Evolutionary conservation across 495 filamentous ascomycete genomes (phyloP).

Genomic region (Bryoglossum gracile): DNA sequence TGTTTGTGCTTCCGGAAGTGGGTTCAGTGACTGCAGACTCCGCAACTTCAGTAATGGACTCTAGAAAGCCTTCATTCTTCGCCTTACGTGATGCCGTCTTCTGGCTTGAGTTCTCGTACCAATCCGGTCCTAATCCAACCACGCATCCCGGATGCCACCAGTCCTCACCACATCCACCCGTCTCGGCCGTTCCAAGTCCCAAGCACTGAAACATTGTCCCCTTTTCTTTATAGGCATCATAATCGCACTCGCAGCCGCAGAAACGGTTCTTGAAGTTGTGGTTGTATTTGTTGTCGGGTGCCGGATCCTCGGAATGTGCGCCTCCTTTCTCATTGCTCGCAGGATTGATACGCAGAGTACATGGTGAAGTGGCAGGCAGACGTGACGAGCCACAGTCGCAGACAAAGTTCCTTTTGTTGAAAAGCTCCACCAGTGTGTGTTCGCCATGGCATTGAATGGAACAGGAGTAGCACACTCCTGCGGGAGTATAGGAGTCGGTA

Average conservation of each 20-base stretch:
- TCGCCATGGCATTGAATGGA: conserved; percentile 95
- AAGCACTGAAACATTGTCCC: conserved; percentile 99
- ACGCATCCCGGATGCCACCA: conserved; percentile 98
- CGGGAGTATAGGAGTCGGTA: conserved; percentile 59
- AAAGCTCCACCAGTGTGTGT: conserved; percentile 91
- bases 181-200: conserved; percentile 55
- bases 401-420: conserved; percentile 88
- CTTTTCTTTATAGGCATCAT: conserved; percentile 77
- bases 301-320: conserved; percentile 65
- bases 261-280: conserved; percentile 92
- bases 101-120: conserved; percentile 43
- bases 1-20: conserved; percentile 11
- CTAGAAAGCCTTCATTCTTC: conserved; percentile 18
- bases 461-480: conserved; percentile 92
- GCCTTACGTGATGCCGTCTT: conserved; percentile 24
- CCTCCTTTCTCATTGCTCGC: conserved; percentile 65
- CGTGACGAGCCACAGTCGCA: conserved; percentile 95
- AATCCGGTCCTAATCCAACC: conserved; percentile 62
- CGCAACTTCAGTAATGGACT: conserved; percentile 22
- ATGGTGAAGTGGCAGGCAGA: conserved; percentile 59
- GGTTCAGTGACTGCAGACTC: conserved; percentile 13
- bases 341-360: conserved; percentile 68
- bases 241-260: conserved; percentile 82
- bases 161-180: conserved; percentile 91
- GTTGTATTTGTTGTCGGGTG: conserved; percentile 77